phyloP scores from a whole-genome alignment of 208 protist genomes.

The Angomonas deanei region DNA sequence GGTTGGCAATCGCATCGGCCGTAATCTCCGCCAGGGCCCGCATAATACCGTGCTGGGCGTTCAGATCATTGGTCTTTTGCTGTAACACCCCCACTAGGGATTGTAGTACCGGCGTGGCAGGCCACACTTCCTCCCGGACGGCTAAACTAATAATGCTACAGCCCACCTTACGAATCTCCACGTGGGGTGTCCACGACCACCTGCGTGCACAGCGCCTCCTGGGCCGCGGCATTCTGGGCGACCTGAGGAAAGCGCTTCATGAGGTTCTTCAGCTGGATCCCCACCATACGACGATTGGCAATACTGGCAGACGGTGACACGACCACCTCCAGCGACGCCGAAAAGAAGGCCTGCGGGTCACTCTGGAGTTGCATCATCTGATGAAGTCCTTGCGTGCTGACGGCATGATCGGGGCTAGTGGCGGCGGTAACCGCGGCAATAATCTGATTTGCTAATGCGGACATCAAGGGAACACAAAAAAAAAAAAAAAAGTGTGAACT shows the following conservation, averaged over 20 bases:
- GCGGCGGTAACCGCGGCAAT: conserved; percentile 57
- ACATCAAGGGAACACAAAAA: conserved; percentile 11
- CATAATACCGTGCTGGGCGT: conserved; percentile 64
- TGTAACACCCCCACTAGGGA: conserved; percentile 30
- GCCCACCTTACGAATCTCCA: conserved; percentile 64
- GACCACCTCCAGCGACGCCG: conserved; percentile 59
- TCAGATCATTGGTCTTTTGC: conserved; percentile 24
- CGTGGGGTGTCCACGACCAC: conserved; percentile 56
- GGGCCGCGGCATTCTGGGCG: conserved; percentile 40
- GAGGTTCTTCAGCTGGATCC: conserved; percentile 74
- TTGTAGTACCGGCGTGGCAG: conserved; percentile 35
- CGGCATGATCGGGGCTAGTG: conserved; percentile 41
- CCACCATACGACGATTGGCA: conserved; percentile 47
- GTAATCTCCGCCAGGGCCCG: conserved; percentile 70
- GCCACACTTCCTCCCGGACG: conserved; percentile 68
- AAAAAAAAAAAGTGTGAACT: neutral
- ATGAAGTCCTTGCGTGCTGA: conserved; percentile 44
- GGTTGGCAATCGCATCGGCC: conserved; percentile 48
- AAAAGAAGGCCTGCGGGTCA: conserved; percentile 49
- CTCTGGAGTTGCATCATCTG: conserved; percentile 54
- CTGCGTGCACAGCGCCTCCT: conserved; percentile 43
- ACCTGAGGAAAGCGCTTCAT: conserved; percentile 41
- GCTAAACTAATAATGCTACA: conserved; percentile 69
- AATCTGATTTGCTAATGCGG: conserved; percentile 41
- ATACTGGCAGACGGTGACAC: conserved; percentile 28